Evolutionary conservation across 1,284 basidiomycete species (phyloP).

Genomic region (Vanrija humicola): DNA sequence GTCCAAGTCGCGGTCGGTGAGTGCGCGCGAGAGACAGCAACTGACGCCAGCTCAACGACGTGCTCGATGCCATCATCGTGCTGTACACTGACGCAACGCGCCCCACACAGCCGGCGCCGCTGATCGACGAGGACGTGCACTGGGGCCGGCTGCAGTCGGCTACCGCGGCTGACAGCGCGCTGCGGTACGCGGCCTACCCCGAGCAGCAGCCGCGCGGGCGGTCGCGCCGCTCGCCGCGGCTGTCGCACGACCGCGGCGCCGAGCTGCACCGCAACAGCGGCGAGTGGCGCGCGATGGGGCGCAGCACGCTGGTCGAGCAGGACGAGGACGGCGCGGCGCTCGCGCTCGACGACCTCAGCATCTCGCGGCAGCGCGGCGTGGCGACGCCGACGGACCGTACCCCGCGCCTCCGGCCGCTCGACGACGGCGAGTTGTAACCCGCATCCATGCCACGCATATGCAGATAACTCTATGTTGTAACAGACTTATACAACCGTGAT

Average conservation of each 20-base stretch:
- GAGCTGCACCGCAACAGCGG: conserved; percentile 1
- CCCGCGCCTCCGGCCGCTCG: background rate
- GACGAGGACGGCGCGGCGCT: conserved; percentile 8
- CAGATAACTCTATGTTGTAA: background rate
- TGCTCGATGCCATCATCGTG: conserved; percentile 21
- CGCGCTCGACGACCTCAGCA: background rate
- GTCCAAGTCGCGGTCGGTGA: conserved; percentile 16
- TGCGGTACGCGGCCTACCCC: conserved; percentile 26
- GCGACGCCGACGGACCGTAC: conserved; percentile 6
- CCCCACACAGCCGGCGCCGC: background rate
- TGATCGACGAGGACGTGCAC: too few species aligned
- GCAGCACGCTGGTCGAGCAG: conserved; percentile 11
- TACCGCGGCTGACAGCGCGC: conserved; percentile 1
- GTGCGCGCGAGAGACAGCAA: conserved; percentile 1
- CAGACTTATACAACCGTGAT: background rate
- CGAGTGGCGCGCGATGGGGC: conserved; percentile 12
- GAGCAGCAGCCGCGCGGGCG: too few species aligned
- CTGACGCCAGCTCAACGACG: conserved; percentile 19
- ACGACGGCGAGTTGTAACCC: background rate
- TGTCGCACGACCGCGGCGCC: background rate
- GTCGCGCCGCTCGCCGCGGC: background rate
- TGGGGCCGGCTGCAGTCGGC: background rate
- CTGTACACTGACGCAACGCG: conserved; percentile 10
- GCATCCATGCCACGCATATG: background rate
- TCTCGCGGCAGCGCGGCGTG: background rate